These are phyloP conservation scores for Spirogloea muscicola DNA, from an alignment of 139 green algal genomes.

Conservation along the genomic window DNA sequence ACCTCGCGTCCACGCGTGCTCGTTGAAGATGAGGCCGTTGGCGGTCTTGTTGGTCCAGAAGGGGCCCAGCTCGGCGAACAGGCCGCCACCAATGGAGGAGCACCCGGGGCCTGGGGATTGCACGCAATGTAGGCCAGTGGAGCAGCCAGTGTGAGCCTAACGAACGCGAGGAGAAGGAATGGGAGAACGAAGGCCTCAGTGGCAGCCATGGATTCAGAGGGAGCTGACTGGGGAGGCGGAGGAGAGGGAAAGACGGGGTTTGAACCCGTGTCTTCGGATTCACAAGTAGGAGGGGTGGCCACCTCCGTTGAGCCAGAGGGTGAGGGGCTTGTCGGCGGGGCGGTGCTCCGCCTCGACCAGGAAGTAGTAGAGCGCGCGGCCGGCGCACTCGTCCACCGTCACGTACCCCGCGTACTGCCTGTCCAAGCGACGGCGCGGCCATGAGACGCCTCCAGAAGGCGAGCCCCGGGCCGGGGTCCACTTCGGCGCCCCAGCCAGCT, in stretches of 20 bases:
- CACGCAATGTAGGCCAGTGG: too few species aligned
- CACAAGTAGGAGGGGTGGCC: neutral
- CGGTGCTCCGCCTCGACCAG: slow-evolving; percentile 7
- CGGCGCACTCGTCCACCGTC: slow-evolving; percentile 66
- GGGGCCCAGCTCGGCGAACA: slow-evolving; percentile 73
- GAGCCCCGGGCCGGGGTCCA: neutral
- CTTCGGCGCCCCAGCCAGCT: neutral
- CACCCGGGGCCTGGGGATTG: slow-evolving; percentile 74
- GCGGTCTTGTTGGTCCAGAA: slow-evolving; percentile 59
- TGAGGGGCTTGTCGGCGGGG: slow-evolving; percentile 7
- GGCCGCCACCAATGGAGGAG: slow-evolving; percentile 66
- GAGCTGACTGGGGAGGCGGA: too few species aligned
- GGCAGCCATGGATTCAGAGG: too few species aligned
- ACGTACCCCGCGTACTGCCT: slow-evolving; percentile 59
- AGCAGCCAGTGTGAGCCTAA: too few species aligned
- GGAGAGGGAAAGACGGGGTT: neutral
- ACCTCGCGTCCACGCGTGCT: slow-evolving; percentile 63
- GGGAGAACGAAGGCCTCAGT: too few species aligned
- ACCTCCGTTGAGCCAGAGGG: slow-evolving; percentile 24
- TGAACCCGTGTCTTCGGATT: neutral
- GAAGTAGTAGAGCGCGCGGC: slow-evolving; percentile 48
- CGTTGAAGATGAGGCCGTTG: slow-evolving; percentile 56
- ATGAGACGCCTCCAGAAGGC: neutral
- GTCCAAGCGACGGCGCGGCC: neutral
- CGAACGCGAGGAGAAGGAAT: too few species aligned